Conservation (phyloP, 116 monocot species). For the Iris pallida region DNA sequence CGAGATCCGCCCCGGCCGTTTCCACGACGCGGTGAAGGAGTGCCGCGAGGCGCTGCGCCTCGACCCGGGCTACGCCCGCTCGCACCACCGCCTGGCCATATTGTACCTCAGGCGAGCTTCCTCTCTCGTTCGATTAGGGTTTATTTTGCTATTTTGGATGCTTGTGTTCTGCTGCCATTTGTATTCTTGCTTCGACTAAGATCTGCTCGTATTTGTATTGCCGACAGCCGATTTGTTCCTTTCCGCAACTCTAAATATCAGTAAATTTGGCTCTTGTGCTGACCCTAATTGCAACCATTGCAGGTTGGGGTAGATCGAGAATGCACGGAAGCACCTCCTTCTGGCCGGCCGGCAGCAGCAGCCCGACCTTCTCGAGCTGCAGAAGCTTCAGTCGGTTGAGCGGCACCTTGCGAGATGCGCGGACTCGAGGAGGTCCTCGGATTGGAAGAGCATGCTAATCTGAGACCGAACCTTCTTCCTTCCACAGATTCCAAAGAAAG, state of each 20-base stretch:
- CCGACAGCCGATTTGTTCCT: too few species aligned
- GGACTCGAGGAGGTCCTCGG: conserved; percentile 53
- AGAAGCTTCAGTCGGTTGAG: conserved; percentile 66
- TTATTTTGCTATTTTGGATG: too few species aligned
- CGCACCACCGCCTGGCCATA: conserved; percentile 16
- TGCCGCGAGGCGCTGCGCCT: conserved; percentile 22
- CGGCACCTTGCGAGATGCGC: conserved; percentile 46
- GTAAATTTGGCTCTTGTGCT: too few species aligned
- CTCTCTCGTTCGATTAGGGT: too few species aligned
- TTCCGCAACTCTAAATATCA: too few species aligned
- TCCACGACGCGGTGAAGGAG: conserved; percentile 25
- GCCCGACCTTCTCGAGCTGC: conserved; percentile 45
- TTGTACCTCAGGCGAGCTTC: conserved; percentile 16
- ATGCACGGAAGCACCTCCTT: conserved; percentile 52
- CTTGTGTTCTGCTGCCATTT: too few species aligned
- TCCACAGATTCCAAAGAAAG: conserved; percentile 84
- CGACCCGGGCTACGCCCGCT: conserved; percentile 10
- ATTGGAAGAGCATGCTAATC: conserved; percentile 55
- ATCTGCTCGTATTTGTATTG: too few species aligned
- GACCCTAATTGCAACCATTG: background rate
- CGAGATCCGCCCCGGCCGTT: conserved; percentile 19
- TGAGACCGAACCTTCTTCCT: background rate
- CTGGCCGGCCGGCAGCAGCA: conserved; percentile 31
- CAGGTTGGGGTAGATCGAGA: conserved; percentile 80
- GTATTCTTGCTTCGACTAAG: too few species aligned